A percentile compares a stretch with the other conserved stretches of the same genome.
Evolutionary conservation across 345 rosid species (phyloP).

Genomic region (Moringa oleifera): DNA sequence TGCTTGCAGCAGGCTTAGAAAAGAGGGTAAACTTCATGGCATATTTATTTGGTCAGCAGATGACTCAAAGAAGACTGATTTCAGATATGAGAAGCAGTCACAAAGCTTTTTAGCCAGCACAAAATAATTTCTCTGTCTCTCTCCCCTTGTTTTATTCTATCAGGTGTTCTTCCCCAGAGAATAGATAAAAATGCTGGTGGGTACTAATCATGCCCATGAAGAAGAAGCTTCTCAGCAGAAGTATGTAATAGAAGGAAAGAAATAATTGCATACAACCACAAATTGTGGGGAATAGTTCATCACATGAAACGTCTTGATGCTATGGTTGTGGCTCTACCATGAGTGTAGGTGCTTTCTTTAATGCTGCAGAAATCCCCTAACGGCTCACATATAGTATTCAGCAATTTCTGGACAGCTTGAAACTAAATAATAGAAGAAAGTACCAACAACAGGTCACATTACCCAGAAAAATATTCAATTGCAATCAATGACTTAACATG

Average conservation of each 20-base stretch:
- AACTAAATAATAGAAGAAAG: background rate
- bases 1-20: slow-evolving; percentile 34
- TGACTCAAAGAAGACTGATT: slow-evolving; percentile 44
- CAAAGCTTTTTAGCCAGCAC: slow-evolving; percentile 26
- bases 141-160: no score
- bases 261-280: no score
- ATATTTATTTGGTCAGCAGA: slow-evolving; percentile 59
- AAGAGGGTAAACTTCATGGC: slow-evolving; percentile 37
- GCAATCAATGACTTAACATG: background rate
- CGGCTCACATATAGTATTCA: no score
- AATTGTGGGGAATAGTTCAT: no score
- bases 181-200: no score
- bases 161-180: no score
- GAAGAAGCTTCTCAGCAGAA: no score
- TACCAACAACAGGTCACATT: background rate
- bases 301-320: background rate
- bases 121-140: no score
- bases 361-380: no score
- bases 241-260: no score
- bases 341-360: background rate
- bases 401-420: no score
- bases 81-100: slow-evolving; percentile 32
- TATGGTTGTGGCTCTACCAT: background rate
- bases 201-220: no score
- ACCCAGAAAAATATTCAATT: background rate